Evolutionary conservation across 768 basidiomycete species (phyloP).

Genomic region (Suillus luteus): DNA sequence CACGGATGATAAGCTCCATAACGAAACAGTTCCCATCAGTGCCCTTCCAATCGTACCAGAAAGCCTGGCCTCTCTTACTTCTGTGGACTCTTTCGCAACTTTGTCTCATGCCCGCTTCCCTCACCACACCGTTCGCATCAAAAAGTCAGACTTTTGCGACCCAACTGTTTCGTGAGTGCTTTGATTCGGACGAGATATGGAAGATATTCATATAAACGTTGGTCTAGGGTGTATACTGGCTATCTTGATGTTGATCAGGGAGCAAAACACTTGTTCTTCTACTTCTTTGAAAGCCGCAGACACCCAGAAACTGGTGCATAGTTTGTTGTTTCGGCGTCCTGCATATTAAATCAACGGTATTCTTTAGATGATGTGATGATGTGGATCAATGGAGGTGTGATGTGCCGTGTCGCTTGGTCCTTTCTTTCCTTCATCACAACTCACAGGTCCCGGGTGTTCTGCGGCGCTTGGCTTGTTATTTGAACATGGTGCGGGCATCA

Average conservation of each 20-base stretch:
- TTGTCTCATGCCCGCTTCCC: slow-evolving; percentile 54
- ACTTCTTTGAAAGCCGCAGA: slow-evolving; percentile 60
- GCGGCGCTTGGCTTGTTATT: slow-evolving; percentile 59
- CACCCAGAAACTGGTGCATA: slow-evolving; percentile 41
- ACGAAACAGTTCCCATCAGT: too few species aligned
- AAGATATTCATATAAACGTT: not conserved
- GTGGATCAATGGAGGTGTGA: slow-evolving; percentile 67
- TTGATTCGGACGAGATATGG: too few species aligned
- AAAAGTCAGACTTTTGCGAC: slow-evolving; percentile 64
- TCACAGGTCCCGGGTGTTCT: slow-evolving; percentile 57
- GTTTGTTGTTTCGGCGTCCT: not conserved
- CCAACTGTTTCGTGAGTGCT: slow-evolving; percentile 47
- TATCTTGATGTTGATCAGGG: slow-evolving; percentile 52
- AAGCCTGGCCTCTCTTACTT: slow-evolving; percentile 28
- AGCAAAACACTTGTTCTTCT: slow-evolving; percentile 55
- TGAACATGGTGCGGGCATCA: slow-evolving; percentile 46
- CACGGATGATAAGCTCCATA: not conserved
- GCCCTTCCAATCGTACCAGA: not conserved
- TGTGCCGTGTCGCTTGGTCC: slow-evolving; percentile 12
- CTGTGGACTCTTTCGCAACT: slow-evolving; percentile 36
- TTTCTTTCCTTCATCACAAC: slow-evolving; percentile 4
- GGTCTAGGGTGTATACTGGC: slow-evolving; percentile 44
- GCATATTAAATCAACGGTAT: not conserved
- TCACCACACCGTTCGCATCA: slow-evolving; percentile 55
- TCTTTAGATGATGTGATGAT: slow-evolving; percentile 61